These are phyloP conservation scores for Salicornia ramosissima DNA, from an alignment of 148 eudicot genomes.

Conservation along the genomic window DNA sequence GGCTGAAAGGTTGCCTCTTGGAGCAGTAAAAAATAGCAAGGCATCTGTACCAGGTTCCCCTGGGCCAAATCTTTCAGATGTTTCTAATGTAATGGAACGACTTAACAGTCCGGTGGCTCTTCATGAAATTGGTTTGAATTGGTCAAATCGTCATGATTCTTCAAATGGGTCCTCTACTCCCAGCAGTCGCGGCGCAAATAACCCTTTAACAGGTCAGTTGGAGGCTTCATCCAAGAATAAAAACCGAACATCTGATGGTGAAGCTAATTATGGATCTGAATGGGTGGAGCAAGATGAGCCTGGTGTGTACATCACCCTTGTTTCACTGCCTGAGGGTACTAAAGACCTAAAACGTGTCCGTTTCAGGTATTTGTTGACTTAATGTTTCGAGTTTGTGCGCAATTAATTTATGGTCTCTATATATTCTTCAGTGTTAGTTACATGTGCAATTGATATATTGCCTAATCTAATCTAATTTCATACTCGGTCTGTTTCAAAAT, in stretches of 20 bases:
- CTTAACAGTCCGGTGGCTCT: slow-evolving; percentile 24
- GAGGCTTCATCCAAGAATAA: slow-evolving; percentile 50
- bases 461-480: too few species aligned
- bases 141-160: slow-evolving; percentile 22
- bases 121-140: slow-evolving; percentile 26
- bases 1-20: slow-evolving; percentile 43
- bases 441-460: too few species aligned
- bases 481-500: too few species aligned
- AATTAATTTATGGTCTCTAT: neutral
- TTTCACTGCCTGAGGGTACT: slow-evolving; percentile 31
- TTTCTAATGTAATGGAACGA: slow-evolving; percentile 25
- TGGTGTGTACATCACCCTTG: slow-evolving; percentile 36
- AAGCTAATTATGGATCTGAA: slow-evolving; percentile 43
- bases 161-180: slow-evolving; percentile 34
- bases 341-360: slow-evolving; percentile 38
- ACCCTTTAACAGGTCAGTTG: slow-evolving; percentile 36
- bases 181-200: slow-evolving; percentile 35
- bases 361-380: slow-evolving; percentile 35
- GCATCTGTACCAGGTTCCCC: slow-evolving; percentile 25
- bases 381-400: neutral
- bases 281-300: slow-evolving; percentile 42
- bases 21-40: slow-evolving; percentile 32
- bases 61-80: slow-evolving; percentile 21
- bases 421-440: too few species aligned
- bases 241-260: slow-evolving; percentile 51